A percentile compares a stretch with the other conserved stretches of the same genome.
These are phyloP conservation scores for Pleodorina starrii DNA, from an alignment of 139 green algal genomes.

Conservation along the genomic window DNA sequence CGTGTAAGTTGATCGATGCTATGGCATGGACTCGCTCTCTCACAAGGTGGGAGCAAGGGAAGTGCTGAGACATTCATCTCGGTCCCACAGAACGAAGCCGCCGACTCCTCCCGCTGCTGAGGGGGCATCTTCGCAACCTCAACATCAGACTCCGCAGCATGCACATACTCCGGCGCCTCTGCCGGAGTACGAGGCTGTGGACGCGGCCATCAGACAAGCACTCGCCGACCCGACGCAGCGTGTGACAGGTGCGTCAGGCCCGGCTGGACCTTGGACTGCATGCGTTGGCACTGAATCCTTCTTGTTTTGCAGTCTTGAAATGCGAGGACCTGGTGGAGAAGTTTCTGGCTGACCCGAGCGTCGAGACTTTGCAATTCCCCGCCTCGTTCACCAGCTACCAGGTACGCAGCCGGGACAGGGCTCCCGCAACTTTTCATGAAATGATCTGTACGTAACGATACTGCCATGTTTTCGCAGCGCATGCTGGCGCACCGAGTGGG, in stretches of 20 bases:
- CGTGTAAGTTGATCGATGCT: neutral
- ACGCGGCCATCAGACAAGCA: constrained; percentile 41
- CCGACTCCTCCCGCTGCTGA: constrained; percentile 8
- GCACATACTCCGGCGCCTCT: neutral
- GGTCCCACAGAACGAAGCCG: constrained; percentile 14
- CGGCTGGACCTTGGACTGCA: neutral
- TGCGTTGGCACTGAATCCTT: neutral
- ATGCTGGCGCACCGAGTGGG: constrained; percentile 71
- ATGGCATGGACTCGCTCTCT: too few species aligned
- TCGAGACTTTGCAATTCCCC: constrained; percentile 48
- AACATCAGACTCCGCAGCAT: constrained; percentile 21
- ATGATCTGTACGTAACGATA: neutral
- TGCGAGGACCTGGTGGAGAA: constrained; percentile 53
- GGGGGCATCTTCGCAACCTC: neutral
- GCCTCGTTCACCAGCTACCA: constrained; percentile 48
- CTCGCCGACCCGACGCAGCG: constrained; percentile 31
- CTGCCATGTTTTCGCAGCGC: constrained; percentile 46
- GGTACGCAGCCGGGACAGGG: constrained; percentile 33
- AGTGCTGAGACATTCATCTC: neutral
- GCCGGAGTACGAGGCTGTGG: neutral
- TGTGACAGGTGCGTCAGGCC: constrained; percentile 8
- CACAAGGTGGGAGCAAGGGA: neutral
- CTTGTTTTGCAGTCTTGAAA: constrained; percentile 21
- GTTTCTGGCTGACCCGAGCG: constrained; percentile 42
- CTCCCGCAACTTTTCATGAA: too few species aligned